phyloP scores from a whole-genome alignment of 192 early-diverging fungal genomes.

The Coemansia sp. region DNA sequence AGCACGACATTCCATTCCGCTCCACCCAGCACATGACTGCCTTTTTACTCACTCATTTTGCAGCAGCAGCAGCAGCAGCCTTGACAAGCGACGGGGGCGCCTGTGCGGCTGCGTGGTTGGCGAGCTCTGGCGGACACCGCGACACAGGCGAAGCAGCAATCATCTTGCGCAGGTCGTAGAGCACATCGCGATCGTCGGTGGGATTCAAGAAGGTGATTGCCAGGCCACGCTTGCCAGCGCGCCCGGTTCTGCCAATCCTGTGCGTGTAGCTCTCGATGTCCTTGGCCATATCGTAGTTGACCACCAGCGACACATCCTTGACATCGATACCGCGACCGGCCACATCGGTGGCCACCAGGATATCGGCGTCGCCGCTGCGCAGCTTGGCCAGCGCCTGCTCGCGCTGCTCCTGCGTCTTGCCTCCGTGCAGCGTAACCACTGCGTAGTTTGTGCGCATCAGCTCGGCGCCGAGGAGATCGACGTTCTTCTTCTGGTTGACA shows the following conservation, averaged over 20 bases:
- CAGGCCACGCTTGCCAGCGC: constrained; percentile 90
- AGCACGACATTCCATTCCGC: background rate
- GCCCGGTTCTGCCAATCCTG: constrained; percentile 97
- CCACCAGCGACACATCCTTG: constrained; percentile 92
- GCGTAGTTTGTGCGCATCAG: constrained; percentile 49
- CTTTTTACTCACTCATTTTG: background rate
- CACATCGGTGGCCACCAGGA: constrained; percentile 97
- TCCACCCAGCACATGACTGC: background rate
- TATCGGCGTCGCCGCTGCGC: constrained; percentile 77
- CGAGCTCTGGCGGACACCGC: constrained; percentile 80
- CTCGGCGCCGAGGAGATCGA: constrained; percentile 79
- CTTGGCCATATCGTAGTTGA: constrained; percentile 99
- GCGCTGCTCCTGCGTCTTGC: constrained; percentile 97
- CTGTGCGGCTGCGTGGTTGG: constrained; percentile 82
- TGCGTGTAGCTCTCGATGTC: constrained; percentile 99
- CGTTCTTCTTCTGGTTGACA: constrained; percentile 95
- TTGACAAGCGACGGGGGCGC: constrained; percentile 58
- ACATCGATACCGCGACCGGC: constrained; percentile 99
- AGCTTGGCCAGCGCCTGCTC: constrained; percentile 82
- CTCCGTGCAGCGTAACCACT: constrained; percentile 87
- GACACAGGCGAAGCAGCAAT: constrained; percentile 75
- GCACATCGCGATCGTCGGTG: constrained; percentile 81
- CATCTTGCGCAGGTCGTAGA: constrained; percentile 75
- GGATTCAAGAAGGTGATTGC: constrained; percentile 86
- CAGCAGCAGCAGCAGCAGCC: constrained; percentile 4